These are phyloP conservation scores for Oryza australiensis DNA, from an alignment of 176 grass and related monocot species.

Conservation along the genomic window DNA sequence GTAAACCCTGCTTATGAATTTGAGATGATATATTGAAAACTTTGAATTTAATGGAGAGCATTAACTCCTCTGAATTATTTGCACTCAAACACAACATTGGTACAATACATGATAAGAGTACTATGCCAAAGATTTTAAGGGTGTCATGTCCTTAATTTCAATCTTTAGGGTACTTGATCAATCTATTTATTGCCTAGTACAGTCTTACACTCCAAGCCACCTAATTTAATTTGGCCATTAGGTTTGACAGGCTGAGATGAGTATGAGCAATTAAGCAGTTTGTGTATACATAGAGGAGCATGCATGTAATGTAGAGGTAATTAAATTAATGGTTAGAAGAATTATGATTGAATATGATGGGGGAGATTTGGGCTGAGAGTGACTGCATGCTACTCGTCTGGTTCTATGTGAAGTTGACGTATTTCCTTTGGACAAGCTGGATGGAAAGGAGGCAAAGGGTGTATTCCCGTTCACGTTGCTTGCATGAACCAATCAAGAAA, in stretches of 20 bases:
- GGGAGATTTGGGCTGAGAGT: not conserved
- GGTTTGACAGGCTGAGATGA: not conserved
- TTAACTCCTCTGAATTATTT: not conserved
- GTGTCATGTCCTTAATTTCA: not conserved
- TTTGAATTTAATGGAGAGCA: not conserved
- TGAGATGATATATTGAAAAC: not conserved
- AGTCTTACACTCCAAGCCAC: not conserved
- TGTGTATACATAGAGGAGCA: not conserved
- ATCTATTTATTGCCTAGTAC: not conserved
- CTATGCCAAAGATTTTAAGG: not conserved
- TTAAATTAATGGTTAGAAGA: not conserved
- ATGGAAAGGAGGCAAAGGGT: not conserved
- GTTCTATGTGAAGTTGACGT: slow-evolving; percentile 1
- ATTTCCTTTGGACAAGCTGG: not conserved
- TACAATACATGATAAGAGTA: not conserved
- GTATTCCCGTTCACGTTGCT: not conserved
- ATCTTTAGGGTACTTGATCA: not conserved
- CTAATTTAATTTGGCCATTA: not conserved
- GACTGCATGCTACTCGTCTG: not conserved
- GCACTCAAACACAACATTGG: not conserved
- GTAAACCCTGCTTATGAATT: not conserved
- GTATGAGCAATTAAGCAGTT: not conserved
- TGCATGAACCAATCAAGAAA: not conserved
- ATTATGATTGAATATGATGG: not conserved
- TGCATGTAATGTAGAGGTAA: not conserved